phyloP scores from a whole-genome alignment of 257 asterid genomes.

The Rehmannia glutinosa region DNA sequence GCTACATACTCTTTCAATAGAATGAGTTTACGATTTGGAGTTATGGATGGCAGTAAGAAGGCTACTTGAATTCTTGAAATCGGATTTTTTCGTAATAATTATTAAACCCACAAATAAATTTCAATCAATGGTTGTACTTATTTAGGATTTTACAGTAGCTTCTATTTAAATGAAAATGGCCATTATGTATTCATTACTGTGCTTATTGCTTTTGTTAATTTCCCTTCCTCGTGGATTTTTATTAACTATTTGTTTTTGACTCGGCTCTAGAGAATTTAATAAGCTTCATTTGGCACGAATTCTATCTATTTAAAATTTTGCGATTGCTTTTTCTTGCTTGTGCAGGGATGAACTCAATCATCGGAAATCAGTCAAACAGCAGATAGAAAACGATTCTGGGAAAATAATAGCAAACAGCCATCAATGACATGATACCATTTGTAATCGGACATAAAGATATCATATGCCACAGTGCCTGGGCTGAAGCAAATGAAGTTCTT shows the following conservation, averaged over 20 bases:
- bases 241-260: too few species aligned
- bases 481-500: background rate
- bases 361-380: conserved; percentile 14
- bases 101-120: background rate
- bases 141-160: background rate
- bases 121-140: background rate
- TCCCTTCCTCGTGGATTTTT: too few species aligned
- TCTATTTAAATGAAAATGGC: too few species aligned
- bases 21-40: background rate
- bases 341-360: conserved; percentile 43
- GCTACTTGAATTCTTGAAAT: background rate
- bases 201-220: too few species aligned
- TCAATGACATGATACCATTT: conserved; percentile 15
- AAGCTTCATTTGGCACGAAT: too few species aligned
- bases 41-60: background rate
- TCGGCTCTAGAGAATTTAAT: too few species aligned
- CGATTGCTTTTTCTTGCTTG: background rate
- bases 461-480: conserved; percentile 2
- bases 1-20: background rate
- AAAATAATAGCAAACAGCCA: conserved; percentile 18
- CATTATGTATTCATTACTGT: too few species aligned
- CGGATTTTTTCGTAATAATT: background rate
- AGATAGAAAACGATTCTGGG: conserved; percentile 28
- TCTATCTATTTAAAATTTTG: background rate
- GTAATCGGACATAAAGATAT: background rate